These are phyloP conservation scores for Aspergillus bombycis DNA, from an alignment of 2,329 filamentous ascomycete genomes.

Conservation along the genomic window DNA sequence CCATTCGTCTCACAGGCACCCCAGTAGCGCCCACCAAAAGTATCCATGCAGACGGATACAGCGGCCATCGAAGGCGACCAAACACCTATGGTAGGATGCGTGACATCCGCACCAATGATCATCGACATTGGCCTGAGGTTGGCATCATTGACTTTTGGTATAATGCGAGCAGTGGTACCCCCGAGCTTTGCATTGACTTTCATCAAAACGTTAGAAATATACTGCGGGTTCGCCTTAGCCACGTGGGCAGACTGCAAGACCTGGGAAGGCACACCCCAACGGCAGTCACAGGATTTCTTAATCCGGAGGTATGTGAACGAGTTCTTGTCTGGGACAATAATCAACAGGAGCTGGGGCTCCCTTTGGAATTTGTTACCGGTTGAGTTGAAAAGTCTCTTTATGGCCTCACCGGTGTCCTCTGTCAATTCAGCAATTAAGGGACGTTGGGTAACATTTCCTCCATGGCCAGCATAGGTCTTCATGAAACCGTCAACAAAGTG, in stretches of 20 bases:
- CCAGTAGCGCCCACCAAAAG: constrained; percentile 71
- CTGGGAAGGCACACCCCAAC: constrained; percentile 81
- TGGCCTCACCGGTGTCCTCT: constrained; percentile 55
- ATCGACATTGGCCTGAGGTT: constrained; percentile 60
- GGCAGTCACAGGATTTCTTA: constrained; percentile 87
- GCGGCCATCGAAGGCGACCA: constrained; percentile 77
- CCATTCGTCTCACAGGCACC: constrained; percentile 84
- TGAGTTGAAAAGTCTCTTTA: constrained; percentile 59
- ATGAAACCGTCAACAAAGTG: constrained; percentile 65
- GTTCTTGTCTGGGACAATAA: constrained; percentile 74
- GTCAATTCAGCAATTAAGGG: constrained; percentile 50
- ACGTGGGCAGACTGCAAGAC: constrained; percentile 75
- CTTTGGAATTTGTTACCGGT: constrained; percentile 58
- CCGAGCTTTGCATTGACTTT: constrained; percentile 97
- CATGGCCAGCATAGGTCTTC: constrained; percentile 63
- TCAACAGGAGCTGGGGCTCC: constrained; percentile 76
- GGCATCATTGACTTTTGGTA: constrained; percentile 46
- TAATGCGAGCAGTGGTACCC: constrained; percentile 67
- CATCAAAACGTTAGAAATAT: constrained; percentile 92
- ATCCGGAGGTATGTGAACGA: constrained; percentile 75
- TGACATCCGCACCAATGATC: constrained; percentile 90
- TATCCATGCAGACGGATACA: constrained; percentile 80
- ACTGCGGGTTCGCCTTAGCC: constrained; percentile 71
- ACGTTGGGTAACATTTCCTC: constrained; percentile 56
- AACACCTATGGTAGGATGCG: constrained; percentile 74